Evolutionary conservation across 257 asterid genomes (phyloP), one percentile per base, ranked within the genome.

Genomic region (Solanum neorickii): DNA sequence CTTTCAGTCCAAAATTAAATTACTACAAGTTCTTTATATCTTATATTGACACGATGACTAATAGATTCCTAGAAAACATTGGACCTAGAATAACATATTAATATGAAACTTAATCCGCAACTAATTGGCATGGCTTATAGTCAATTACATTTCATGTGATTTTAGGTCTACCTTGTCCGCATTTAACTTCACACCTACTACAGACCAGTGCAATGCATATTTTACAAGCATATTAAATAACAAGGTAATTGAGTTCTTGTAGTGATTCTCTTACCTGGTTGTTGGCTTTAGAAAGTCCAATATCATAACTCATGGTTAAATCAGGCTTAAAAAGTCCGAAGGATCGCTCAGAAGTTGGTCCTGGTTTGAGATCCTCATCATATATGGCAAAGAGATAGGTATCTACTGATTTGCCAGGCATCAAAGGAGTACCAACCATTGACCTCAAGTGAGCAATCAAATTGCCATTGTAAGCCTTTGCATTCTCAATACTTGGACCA

Each of bases 251-350:
- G 42, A 82, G 69, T 82, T 82, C 69, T 82, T 49, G 29, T 29
- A 29, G 69, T 42, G 66, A 78, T 56, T 83, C 12, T 87, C 76
- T 65, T 84, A 93, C 96, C 96, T 91, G 93, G 87, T 86, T 49
- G 37, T 87, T 68, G 44, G 90, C 83, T 87, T 90, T 93, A 23
- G 94, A 89, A 82, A 94, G 92, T 65, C 95, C 95, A 7, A 89
- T 90, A 89, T 94, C 95, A 75, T 90, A 94, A 16, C 82, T 89
- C 90, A 87, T 83, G 87, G 93, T 87, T 87, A 88, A 87, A 88
- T 94, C 97, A 23, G 92, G 91, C 91, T 90, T 94, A 87, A 95
- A 95, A 70, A 95, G 97, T 49, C 96, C 97, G 87, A 95, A 95
- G 0, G 95, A 88, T 65, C 94, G 83, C 92, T 95, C 98, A 2